Percentiles rank a stretch among this genome's conserved stretches.
Conservation (phyloP, 345 rosid genomes). For the Erysimum cheiranthoides region DNA sequence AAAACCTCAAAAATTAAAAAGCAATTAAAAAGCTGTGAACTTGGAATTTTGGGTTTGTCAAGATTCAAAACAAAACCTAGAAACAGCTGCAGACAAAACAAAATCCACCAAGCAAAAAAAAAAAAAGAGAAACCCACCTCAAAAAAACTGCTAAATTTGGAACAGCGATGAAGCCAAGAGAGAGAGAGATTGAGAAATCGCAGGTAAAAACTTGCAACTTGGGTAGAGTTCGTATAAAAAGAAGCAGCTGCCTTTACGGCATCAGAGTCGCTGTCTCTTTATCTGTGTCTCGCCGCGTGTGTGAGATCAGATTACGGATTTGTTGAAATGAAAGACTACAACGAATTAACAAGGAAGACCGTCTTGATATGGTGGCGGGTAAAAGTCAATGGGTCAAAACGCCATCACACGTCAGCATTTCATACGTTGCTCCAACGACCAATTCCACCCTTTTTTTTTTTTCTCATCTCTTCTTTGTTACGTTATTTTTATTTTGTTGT, state of each 20-base stretch:
- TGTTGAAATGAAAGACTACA: slow-evolving; percentile 31
- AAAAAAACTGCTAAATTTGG: slow-evolving; percentile 6
- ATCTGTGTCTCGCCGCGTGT: not conserved
- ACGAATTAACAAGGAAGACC: slow-evolving; percentile 17
- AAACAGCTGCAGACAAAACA: slow-evolving; percentile 17
- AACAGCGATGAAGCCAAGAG: slow-evolving; percentile 11
- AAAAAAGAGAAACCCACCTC: slow-evolving; percentile 40
- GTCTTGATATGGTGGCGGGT: slow-evolving; percentile 36
- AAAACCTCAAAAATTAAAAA: not conserved
- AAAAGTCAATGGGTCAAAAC: slow-evolving; percentile 47
- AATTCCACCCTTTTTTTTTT: not conserved
- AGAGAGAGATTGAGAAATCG: slow-evolving; percentile 24
- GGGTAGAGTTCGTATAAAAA: slow-evolving; percentile 21
- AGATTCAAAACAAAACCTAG: slow-evolving; percentile 16
- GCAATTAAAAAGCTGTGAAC: slow-evolving; percentile 31
- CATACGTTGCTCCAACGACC: slow-evolving; percentile 17
- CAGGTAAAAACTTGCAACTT: slow-evolving; percentile 7
- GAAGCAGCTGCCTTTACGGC: slow-evolving; percentile 26
- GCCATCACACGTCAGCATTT: slow-evolving; percentile 24
- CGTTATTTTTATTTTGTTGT: not conserved
- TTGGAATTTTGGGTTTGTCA: slow-evolving; percentile 19
- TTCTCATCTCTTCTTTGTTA: too few relatives aligned
- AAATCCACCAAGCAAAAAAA: not conserved
- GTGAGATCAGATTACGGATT: slow-evolving; percentile 33
- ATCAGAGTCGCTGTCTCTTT: slow-evolving; percentile 15